These are phyloP conservation scores for Hericium alpestre DNA, from an alignment of 768 basidiomycete species.

Conservation along the genomic window DNA sequence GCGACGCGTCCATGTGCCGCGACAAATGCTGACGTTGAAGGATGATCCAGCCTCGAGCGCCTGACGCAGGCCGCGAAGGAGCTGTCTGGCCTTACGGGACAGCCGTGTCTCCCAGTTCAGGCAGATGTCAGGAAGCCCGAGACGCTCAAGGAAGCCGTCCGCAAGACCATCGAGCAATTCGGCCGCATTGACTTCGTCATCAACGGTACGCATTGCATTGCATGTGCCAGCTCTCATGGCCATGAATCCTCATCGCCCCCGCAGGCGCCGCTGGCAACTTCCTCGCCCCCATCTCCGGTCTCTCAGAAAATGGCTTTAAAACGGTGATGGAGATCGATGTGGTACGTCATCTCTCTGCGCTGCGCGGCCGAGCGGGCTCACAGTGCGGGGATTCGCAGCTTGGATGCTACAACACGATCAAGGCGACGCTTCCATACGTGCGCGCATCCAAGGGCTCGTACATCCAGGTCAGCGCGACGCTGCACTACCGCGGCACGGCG, in stretches of 20 bases:
- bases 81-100: constrained; percentile 60
- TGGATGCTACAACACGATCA: constrained; percentile 90
- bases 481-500: constrained; percentile 74
- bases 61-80: constrained; percentile 59
- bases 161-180: constrained; percentile 61
- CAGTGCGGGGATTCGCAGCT: constrained; percentile 35
- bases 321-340: constrained; percentile 94
- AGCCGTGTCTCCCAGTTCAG: constrained; percentile 56
- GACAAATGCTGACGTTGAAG: not conserved
- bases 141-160: constrained; percentile 64
- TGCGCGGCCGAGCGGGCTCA: not conserved
- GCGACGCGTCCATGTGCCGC: not conserved
- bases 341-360: constrained; percentile 29
- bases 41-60: constrained; percentile 48
- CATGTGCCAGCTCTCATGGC: not conserved
- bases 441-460: constrained; percentile 69
- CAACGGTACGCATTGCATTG: constrained; percentile 47
- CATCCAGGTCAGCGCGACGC: constrained; percentile 79
- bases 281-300: constrained; percentile 69
- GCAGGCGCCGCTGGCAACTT: constrained; percentile 95
- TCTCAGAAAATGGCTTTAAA: constrained; percentile 84
- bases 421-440: constrained; percentile 74
- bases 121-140: constrained; percentile 79
- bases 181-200: constrained; percentile 93
- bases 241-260: not conserved